A percentile compares a stretch with the other conserved stretches of the same genome.
Evolutionary conservation across 2,329 filamentous ascomycete species (phyloP).

Genomic region (Ophiostoma ips): DNA sequence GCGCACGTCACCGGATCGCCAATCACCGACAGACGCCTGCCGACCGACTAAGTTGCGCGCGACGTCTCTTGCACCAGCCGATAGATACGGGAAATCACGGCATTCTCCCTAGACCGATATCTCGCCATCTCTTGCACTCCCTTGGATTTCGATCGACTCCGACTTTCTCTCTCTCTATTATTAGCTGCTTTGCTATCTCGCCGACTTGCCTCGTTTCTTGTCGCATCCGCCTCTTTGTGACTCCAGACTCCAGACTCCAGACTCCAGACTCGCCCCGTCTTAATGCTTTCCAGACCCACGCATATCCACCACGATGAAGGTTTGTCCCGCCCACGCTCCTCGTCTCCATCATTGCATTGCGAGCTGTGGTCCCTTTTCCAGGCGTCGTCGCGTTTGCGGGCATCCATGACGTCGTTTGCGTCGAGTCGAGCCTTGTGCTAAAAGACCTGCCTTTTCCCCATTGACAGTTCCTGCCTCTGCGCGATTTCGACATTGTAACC

Average conservation of each 20-base stretch:
- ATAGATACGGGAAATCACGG: background rate
- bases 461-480: conserved; percentile 82
- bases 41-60: background rate
- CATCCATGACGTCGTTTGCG: background rate
- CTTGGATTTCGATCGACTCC: background rate
- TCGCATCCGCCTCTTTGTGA: background rate
- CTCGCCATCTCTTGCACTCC: background rate
- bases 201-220: background rate
- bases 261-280: background rate
- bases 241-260: background rate
- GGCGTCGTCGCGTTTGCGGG: background rate
- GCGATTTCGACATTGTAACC: conserved; percentile 82
- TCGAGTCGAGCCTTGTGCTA: background rate
- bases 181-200: too few species aligned
- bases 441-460: background rate
- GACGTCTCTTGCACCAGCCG: background rate
- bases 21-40: background rate
- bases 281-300: conserved; percentile 6
- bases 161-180: background rate
- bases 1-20: conserved; percentile 8
- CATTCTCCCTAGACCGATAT: background rate
- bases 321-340: background rate
- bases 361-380: too few species aligned
- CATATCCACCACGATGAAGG: conserved; percentile 10
- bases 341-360: background rate